Conservation (phyloP, 192 early-diverging fungal genomes). For the Coemansia sp. region DNA sequence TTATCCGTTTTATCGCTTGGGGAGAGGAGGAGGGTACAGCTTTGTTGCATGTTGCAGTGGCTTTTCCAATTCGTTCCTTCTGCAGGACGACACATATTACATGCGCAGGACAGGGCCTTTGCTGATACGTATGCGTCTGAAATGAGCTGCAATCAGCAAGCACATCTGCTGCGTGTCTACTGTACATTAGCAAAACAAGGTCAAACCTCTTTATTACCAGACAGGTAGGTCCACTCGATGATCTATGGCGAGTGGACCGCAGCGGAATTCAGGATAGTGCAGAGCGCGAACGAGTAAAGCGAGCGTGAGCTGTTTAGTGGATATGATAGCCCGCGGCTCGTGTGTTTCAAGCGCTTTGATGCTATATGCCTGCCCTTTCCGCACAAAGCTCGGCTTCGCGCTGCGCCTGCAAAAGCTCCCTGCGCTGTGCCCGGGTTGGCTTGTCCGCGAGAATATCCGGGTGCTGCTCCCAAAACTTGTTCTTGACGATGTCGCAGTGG, state of each 20-base stretch:
- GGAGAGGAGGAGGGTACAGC: not conserved
- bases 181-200: too few relatives aligned
- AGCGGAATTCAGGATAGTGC: too few relatives aligned
- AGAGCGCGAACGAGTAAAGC: too few relatives aligned
- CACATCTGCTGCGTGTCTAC: too few relatives aligned
- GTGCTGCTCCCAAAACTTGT: slow-evolving; percentile 71
- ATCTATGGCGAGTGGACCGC: too few relatives aligned
- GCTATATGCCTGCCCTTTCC: not conserved
- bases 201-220: too few relatives aligned
- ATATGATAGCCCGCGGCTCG: too few relatives aligned
- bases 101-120: slow-evolving; percentile 1
- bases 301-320: too few relatives aligned
- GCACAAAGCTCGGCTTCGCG: slow-evolving; percentile 7
- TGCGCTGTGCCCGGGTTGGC: slow-evolving; percentile 10
- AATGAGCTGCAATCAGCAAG: too few relatives aligned
- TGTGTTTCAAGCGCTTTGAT: too few relatives aligned
- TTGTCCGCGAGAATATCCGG: slow-evolving; percentile 45
- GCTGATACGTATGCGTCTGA: too few relatives aligned
- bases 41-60: not conserved
- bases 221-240: too few relatives aligned
- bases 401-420: slow-evolving; percentile 4
- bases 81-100: not conserved
- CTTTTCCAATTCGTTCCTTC: not conserved
- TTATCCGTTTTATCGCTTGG: not conserved
- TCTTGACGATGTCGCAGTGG: slow-evolving; percentile 75